Conservation (phyloP, 345 rosid genomes). For the Lenwebbia sp. region DNA sequence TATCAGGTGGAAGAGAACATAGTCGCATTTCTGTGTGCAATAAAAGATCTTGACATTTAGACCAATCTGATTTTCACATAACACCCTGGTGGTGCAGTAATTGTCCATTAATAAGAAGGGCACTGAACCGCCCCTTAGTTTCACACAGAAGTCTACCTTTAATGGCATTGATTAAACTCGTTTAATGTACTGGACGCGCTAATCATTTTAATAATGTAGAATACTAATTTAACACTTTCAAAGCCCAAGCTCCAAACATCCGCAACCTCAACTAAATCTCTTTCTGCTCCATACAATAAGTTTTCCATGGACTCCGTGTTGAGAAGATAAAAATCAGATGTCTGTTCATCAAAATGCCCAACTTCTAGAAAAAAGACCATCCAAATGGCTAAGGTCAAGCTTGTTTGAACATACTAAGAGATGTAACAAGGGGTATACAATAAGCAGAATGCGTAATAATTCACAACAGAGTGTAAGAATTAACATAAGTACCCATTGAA, state of each 20-base stretch:
- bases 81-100: background rate
- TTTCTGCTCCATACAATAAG: background rate
- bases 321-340: background rate
- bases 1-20: background rate
- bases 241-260: background rate
- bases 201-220: background rate
- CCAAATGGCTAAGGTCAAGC: background rate
- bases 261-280: background rate
- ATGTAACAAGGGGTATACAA: background rate
- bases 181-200: background rate
- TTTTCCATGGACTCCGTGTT: background rate
- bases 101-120: background rate
- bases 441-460: background rate
- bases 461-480: background rate
- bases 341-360: background rate
- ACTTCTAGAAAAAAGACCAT: background rate
- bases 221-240: background rate
- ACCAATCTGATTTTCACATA: background rate
- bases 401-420: background rate
- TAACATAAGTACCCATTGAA: conserved; percentile 64
- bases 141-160: background rate
- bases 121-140: background rate
- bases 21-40: background rate
- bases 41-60: background rate
- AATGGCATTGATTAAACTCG: background rate